Percentiles rank a stretch among this genome's conserved stretches.
phyloP scores from a whole-genome alignment of 345 rosid species.

The Aquilaria yunnanensis region DNA sequence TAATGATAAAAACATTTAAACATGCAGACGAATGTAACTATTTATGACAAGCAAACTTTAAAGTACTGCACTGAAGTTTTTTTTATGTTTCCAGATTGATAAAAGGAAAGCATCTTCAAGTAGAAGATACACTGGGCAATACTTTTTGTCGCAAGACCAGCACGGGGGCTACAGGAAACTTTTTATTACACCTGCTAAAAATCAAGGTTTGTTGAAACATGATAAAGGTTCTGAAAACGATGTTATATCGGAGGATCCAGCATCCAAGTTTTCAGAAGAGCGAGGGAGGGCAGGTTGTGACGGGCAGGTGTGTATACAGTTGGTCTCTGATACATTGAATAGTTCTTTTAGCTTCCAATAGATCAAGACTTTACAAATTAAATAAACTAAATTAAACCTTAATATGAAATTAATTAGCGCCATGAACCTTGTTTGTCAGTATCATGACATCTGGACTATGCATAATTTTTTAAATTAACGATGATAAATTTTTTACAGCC shows the following conservation, averaged over 20 bases:
- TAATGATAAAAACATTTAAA: not conserved
- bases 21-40: not conserved
- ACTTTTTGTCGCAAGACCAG: constrained; percentile 38
- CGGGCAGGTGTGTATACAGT: constrained; percentile 33
- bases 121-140: constrained; percentile 55
- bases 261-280: constrained; percentile 15
- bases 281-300: constrained; percentile 10
- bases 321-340: not conserved
- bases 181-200: constrained; percentile 31
- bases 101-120: constrained; percentile 29
- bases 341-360: not conserved
- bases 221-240: constrained; percentile 20
- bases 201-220: constrained; percentile 15
- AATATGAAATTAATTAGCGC: too few species aligned
- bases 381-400: too few species aligned
- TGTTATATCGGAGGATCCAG: constrained; percentile 23
- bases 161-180: constrained; percentile 32
- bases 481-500: too few species aligned
- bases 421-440: too few species aligned
- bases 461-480: too few species aligned
- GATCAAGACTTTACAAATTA: not conserved
- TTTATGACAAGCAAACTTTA: not conserved
- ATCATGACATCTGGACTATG: too few species aligned
- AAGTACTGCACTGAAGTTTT: constrained; percentile 1
- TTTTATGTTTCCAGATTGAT: constrained; percentile 29